Conservation (phyloP, 148 eudicot genomes). For the Cornus suecica region DNA sequence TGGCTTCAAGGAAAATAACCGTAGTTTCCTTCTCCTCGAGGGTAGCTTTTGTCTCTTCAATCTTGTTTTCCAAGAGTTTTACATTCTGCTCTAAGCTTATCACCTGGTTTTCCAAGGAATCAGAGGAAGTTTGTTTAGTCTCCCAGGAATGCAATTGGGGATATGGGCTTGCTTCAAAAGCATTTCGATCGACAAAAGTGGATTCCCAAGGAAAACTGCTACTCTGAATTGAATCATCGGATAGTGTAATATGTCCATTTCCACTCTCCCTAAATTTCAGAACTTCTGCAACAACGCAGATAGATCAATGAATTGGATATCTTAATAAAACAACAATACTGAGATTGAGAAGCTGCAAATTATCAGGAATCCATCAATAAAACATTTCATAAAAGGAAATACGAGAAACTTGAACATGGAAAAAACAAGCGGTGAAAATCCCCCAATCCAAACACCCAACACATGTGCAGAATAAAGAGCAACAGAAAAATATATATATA, state of each 20-base stretch:
- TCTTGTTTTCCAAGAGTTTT: conserved; percentile 39
- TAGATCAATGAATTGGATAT: conserved; percentile 3
- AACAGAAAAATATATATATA: no score
- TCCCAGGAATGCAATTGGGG: conserved; percentile 20
- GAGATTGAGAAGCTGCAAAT: background rate
- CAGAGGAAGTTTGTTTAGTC: background rate
- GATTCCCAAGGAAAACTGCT: conserved; percentile 15
- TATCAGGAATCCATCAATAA: background rate
- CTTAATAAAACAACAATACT: background rate
- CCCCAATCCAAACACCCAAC: no score
- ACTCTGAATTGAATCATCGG: conserved; percentile 28
- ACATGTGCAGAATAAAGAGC: no score
- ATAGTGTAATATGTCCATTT: conserved; percentile 32
- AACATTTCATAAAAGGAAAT: background rate
- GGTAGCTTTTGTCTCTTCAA: conserved; percentile 40
- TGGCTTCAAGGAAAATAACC: conserved; percentile 38
- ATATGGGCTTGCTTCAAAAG: conserved; percentile 20
- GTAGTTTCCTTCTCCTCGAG: conserved; percentile 39
- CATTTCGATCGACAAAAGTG: conserved; percentile 17
- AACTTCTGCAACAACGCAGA: conserved; percentile 47
- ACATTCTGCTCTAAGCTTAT: conserved; percentile 25
- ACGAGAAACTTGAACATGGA: background rate
- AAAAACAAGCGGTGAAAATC: background rate
- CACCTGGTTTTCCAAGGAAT: conserved; percentile 20
- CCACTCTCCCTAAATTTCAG: conserved; percentile 70